A percentile compares a stretch with the other conserved stretches of the same genome.
phyloP scores from a whole-genome alignment of 2,329 filamentous ascomycete species.

The Aspergillus quadrilineatus region DNA sequence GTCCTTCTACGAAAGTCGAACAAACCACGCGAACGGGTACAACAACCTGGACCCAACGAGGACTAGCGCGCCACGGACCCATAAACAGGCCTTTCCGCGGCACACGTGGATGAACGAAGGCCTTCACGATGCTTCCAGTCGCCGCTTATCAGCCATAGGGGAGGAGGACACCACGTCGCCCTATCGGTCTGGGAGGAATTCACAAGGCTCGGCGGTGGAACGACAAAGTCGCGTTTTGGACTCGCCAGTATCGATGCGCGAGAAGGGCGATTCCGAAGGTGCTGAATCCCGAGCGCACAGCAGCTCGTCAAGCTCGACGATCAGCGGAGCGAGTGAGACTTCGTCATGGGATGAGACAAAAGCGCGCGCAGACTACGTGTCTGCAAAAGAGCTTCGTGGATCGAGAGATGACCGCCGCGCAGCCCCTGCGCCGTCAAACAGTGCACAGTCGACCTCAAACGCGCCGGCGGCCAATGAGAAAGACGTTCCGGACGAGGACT shows the following conservation, averaged over 20 bases:
- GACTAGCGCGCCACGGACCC: conserved; percentile 9
- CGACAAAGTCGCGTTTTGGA: conserved; percentile 2
- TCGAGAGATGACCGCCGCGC: conserved; percentile 1
- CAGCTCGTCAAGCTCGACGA: conserved; percentile 40
- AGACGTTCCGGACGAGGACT: conserved; percentile 56
- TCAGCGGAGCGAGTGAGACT: conserved; percentile 31
- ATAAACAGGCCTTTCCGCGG: conserved; percentile 35
- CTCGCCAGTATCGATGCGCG: conserved; percentile 31
- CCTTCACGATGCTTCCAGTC: conserved; percentile 39
- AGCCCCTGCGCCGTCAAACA: conserved; percentile 9
- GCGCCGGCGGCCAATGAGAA: conserved; percentile 41
- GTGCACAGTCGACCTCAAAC: conserved; percentile 28
- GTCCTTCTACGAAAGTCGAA: conserved; percentile 33
- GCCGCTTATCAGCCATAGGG: conserved; percentile 47
- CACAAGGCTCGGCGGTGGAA: conserved; percentile 5
- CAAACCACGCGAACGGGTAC: conserved; percentile 12
- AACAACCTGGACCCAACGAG: conserved; percentile 7
- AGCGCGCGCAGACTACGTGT: conserved; percentile 7
- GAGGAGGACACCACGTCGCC: conserved; percentile 41
- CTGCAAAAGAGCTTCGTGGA: conserved; percentile 7
- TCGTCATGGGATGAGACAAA: conserved; percentile 18
- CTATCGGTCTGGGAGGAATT: conserved; percentile 6
- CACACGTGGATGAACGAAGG: conserved; percentile 37
- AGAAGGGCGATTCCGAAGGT: conserved; percentile 55
- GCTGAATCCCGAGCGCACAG: conserved; percentile 39